A percentile compares a stretch with the other conserved stretches of the same genome.
Evolutionary conservation across 1,139 yeast genomes (phyloP).

Genomic region (Groenewaldozyma auringiensis): DNA sequence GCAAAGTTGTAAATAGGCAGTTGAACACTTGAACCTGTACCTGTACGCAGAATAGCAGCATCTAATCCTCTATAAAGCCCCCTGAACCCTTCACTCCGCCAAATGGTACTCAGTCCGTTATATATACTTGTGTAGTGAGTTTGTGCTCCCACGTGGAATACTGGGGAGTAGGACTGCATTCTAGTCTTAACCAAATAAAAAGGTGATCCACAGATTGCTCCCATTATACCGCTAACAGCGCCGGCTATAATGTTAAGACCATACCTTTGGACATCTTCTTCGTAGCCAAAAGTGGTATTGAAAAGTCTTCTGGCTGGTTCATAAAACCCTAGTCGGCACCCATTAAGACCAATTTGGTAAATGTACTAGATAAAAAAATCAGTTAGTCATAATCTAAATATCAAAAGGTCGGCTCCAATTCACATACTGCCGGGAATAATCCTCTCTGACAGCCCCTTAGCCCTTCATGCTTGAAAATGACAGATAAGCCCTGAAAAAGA

Average conservation of each 20-base stretch:
- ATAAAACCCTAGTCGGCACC: slow-evolving; percentile 87
- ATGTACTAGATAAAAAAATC: slow-evolving; percentile 42
- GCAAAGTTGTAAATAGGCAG: slow-evolving; percentile 84
- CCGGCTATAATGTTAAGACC: slow-evolving; percentile 70
- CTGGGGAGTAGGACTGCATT: slow-evolving; percentile 82
- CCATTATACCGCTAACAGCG: slow-evolving; percentile 76
- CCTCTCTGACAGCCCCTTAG: slow-evolving; percentile 85
- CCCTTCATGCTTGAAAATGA: slow-evolving; percentile 79
- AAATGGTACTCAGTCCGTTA: slow-evolving; percentile 62
- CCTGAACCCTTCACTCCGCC: slow-evolving; percentile 57
- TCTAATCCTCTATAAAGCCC: slow-evolving; percentile 89
- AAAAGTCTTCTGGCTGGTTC: slow-evolving; percentile 70
- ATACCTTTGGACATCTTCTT: slow-evolving; percentile 39
- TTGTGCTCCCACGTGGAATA: slow-evolving; percentile 76
- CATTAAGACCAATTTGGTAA: slow-evolving; percentile 85
- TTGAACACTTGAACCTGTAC: slow-evolving; percentile 93
- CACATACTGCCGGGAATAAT: slow-evolving; percentile 33
- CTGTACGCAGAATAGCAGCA: slow-evolving; percentile 90
- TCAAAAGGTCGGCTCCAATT: not conserved
- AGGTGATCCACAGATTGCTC: slow-evolving; percentile 87
- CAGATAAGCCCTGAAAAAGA: slow-evolving; percentile 73
- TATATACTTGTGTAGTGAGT: slow-evolving; percentile 68
- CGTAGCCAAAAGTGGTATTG: slow-evolving; percentile 52
- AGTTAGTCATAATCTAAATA: slow-evolving; percentile 7
- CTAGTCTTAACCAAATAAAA: slow-evolving; percentile 86